Conservation (phyloP, 352 stramenopile species). For the Globisporangium emineosum region DNA sequence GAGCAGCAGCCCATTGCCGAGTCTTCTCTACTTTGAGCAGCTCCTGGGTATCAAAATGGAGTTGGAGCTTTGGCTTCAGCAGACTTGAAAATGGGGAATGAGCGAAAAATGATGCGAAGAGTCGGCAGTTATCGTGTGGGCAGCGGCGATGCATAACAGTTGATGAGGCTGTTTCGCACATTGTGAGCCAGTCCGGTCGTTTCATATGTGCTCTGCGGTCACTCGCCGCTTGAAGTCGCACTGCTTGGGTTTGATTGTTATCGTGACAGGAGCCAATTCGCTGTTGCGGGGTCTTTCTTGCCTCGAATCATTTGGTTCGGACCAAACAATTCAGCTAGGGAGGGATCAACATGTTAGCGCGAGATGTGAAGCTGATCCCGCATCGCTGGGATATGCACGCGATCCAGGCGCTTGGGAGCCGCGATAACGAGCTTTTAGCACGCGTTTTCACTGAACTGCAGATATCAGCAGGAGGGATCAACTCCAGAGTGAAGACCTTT, state of each 20-base stretch:
- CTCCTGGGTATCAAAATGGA: neutral
- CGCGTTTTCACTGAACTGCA: slow-evolving; percentile 40
- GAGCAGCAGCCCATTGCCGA: slow-evolving; percentile 63
- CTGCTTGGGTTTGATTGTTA: neutral
- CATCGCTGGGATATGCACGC: slow-evolving; percentile 64
- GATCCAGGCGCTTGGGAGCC: slow-evolving; percentile 36
- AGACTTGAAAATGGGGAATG: neutral
- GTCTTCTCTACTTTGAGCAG: neutral
- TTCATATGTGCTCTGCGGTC: neutral
- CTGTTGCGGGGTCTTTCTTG: neutral
- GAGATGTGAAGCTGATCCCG: slow-evolving; percentile 28
- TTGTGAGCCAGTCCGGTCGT: neutral
- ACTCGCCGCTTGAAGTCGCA: neutral
- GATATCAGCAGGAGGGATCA: slow-evolving; percentile 24
- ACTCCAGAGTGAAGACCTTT: slow-evolving; percentile 39
- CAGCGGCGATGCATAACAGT: neutral
- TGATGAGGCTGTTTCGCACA: slow-evolving; percentile 2
- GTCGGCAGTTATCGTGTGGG: neutral
- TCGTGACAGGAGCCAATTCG: neutral
- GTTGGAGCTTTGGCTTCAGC: neutral
- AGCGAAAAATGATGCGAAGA: neutral
- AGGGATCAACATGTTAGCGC: neutral
- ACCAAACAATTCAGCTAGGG: neutral
- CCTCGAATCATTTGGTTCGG: neutral
- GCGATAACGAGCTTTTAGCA: slow-evolving; percentile 28